Conservation (phyloP, 306 rosid genomes). For the Inga leiocalycina region DNA sequence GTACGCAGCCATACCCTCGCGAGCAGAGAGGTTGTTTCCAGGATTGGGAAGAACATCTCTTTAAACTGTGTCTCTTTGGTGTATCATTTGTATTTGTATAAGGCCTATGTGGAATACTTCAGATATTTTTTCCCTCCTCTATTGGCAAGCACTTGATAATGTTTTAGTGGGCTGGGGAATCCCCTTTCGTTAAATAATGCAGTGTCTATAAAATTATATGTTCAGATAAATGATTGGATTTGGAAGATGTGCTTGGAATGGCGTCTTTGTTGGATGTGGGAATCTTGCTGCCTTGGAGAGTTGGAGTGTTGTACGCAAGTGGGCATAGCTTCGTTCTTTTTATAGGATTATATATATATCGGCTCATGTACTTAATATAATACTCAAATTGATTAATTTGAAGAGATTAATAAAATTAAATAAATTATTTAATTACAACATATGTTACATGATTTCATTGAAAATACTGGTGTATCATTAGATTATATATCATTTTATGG, state of each 20-base stretch:
- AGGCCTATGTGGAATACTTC: background rate
- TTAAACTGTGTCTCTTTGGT: background rate
- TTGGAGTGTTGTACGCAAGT: too few relatives aligned
- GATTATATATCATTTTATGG: too few relatives aligned
- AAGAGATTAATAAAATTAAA: too few relatives aligned
- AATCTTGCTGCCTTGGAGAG: background rate
- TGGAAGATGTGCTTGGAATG: background rate
- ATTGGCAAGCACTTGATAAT: background rate
- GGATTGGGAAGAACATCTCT: background rate
- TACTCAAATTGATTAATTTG: too few relatives aligned
- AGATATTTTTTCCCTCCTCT: background rate
- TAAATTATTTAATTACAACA: too few relatives aligned
- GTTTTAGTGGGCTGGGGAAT: background rate
- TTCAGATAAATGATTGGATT: background rate
- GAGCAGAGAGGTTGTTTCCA: too few relatives aligned
- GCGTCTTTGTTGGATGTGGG: background rate
- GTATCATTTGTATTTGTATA: background rate
- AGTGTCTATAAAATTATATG: background rate
- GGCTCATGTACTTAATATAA: too few relatives aligned
- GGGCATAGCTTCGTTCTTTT: too few relatives aligned
- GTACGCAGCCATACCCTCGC: too few relatives aligned
- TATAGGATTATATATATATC: too few relatives aligned
- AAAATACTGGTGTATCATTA: too few relatives aligned
- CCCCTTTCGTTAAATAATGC: background rate
- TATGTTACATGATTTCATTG: too few relatives aligned